These are phyloP conservation scores for Globisporangium carolinianum DNA, from an alignment of 352 stramenopile genomes.

Conservation along the genomic window DNA sequence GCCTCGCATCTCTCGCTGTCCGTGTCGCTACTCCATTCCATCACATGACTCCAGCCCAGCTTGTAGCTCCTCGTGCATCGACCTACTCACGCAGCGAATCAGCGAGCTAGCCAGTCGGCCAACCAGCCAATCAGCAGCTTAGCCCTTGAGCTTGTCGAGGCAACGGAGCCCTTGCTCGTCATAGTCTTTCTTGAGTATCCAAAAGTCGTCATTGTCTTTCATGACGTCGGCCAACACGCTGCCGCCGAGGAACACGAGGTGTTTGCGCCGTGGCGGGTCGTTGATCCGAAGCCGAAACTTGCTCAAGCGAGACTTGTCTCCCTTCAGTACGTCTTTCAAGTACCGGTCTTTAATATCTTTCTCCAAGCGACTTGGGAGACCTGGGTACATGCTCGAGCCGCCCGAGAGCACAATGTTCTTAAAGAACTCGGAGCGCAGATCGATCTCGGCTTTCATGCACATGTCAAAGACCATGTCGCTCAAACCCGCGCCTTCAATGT, in stretches of 20 bases:
- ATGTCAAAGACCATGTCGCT: constrained; percentile 98
- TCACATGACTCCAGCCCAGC: too few relatives aligned
- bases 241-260: constrained; percentile 93
- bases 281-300: constrained; percentile 95
- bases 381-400: constrained; percentile 95
- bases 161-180: constrained; percentile 89
- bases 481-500: constrained; percentile 93
- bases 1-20: too few relatives aligned
- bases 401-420: constrained; percentile 96
- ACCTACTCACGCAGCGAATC: too few relatives aligned
- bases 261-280: constrained; percentile 93
- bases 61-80: too few relatives aligned
- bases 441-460: constrained; percentile 95
- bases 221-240: constrained; percentile 92
- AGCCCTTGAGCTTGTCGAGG: constrained; percentile 73
- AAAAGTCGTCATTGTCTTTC: constrained; percentile 92
- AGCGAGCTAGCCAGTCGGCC: too few relatives aligned
- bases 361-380: constrained; percentile 89
- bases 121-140: background rate
- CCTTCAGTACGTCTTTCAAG: constrained; percentile 81
- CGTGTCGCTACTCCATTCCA: too few relatives aligned
- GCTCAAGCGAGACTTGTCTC: constrained; percentile 82
- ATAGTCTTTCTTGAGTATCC: constrained; percentile 93
- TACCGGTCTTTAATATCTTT: constrained; percentile 89
- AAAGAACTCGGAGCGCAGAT: constrained; percentile 95